Conservation (phyloP, 1,284 basidiomycete species). For the Ceratobasidium sp. region DNA sequence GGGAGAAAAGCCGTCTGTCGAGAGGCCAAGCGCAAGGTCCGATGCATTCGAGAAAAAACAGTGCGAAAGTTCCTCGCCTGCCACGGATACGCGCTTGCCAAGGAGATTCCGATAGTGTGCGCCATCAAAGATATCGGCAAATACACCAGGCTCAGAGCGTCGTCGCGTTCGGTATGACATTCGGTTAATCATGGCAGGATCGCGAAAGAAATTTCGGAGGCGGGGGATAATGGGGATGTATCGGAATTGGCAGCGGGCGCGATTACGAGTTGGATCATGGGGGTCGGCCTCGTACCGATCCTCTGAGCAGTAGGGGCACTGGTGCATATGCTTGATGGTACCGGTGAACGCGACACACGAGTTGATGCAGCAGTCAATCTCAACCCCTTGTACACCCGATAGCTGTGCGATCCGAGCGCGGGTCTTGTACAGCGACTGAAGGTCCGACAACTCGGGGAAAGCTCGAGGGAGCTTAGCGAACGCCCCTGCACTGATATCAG, state of each 20-base stretch:
- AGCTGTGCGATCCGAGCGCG: neutral
- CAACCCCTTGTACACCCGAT: neutral
- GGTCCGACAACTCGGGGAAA: neutral
- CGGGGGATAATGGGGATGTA: slow-evolving; percentile 37
- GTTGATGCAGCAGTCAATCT: slow-evolving; percentile 37
- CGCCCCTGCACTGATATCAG: slow-evolving; percentile 8
- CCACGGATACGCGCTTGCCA: neutral
- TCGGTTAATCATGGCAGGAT: neutral
- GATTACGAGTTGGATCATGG: neutral
- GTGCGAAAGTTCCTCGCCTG: neutral
- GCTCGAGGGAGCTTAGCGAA: neutral
- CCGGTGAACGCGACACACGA: slow-evolving; percentile 36
- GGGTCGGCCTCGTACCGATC: slow-evolving; percentile 13
- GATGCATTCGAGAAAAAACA: slow-evolving; percentile 11
- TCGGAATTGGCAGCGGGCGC: neutral
- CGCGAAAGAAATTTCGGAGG: slow-evolving; percentile 9
- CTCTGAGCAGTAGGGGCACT: slow-evolving; percentile 34
- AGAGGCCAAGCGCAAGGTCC: slow-evolving; percentile 37
- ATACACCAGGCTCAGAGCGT: neutral
- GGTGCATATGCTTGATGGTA: neutral
- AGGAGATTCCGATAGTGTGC: slow-evolving; percentile 18
- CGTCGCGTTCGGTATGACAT: slow-evolving; percentile 21
- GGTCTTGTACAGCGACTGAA: neutral
- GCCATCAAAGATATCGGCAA: slow-evolving; percentile 38
- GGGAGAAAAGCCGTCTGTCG: slow-evolving; percentile 23